Base-by-base conservation (phyloP, 805 yeast genomes). In the Lachancea nothofagi region DNA sequence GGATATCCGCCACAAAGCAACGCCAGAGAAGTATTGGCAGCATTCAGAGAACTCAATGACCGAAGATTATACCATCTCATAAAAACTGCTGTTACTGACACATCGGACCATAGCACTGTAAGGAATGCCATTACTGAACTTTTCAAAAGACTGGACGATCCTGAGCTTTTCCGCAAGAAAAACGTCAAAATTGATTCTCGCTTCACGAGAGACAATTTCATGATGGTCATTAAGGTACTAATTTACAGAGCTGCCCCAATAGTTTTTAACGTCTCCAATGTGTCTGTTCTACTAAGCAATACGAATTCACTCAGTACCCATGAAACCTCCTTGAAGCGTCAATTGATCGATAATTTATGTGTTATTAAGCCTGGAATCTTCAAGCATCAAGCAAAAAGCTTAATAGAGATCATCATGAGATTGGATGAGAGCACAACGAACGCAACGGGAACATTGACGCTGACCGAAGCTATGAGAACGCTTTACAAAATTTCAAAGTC, bases 61-160 rank as follows among this genome's bases (percentile, higher is more conserved):
- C 67, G 76, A 38, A 67, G 94, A 41, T 65, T 74, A 23, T 73
- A 71, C 46, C 72, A 77, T 50, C 65, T 84, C 41, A 45, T 86
- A 7, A 72, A 66, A 44, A 57, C 71, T 4, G 77, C 83, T 45
- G 65, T 74, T 7, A 65, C 77, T 5, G 62, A 76, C 2, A 79
- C 76, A 2, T 72, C 80, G 2, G 83, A 80, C 37, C 80, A 76
- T 53, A 66, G 64, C 20, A 74, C 83, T 0, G 71, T 86, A 3
- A 65, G 66, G 24, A 81, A 74, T 40, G 73, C 88, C 6, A 68
- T 80, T 38, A 75, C 72, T 42, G 95, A 86, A 53, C 57, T 87
- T 7, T 60, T 77, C 19, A 65, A 62, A 4, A 77, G 80, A 49
- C 46, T 83, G 5, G 60, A 64, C 6, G 85, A 80, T 39, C 54